These are phyloP conservation scores for Basidiobolus meristosporus DNA, from an alignment of 371 early-diverging fungal genomes.

Conservation along the genomic window DNA sequence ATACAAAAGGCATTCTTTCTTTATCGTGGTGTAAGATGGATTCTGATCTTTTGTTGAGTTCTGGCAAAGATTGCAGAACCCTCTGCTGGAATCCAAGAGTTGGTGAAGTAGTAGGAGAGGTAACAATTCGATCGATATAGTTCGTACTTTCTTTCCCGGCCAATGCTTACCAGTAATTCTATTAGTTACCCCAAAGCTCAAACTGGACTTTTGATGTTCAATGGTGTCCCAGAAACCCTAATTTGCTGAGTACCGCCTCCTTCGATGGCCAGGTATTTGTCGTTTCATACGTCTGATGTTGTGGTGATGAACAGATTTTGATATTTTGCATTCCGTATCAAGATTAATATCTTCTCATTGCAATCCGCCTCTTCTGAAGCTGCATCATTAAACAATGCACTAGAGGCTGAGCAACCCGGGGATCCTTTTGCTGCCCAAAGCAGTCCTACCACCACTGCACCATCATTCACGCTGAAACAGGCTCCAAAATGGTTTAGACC, in stretches of 20 bases:
- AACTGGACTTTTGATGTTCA: constrained; percentile 88
- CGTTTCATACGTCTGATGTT: too few relatives aligned
- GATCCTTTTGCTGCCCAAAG: constrained; percentile 55
- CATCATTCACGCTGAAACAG: constrained; percentile 45
- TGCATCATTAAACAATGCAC: constrained; percentile 4
- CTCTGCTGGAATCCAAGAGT: constrained; percentile 76
- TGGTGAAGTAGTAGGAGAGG: constrained; percentile 52
- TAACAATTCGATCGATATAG: constrained; percentile 1
- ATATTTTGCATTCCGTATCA: background rate
- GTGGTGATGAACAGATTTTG: too few relatives aligned
- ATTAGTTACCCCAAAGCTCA: constrained; percentile 39
- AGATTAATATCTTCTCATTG: constrained; percentile 65
- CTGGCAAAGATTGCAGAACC: constrained; percentile 83
- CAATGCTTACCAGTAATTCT: too few relatives aligned
- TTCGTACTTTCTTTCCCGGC: too few relatives aligned
- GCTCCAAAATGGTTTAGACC: constrained; percentile 93
- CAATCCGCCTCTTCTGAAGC: constrained; percentile 26
- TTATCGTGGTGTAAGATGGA: constrained; percentile 89
- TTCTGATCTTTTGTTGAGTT: constrained; percentile 63
- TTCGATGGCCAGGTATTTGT: constrained; percentile 62
- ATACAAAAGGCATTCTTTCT: constrained; percentile 69
- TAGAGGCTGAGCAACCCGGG: constrained; percentile 10
- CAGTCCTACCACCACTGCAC: constrained; percentile 6
- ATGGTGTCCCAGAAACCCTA: constrained; percentile 86
- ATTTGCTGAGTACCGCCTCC: constrained; percentile 61